A percentile compares a stretch with the other conserved stretches of the same genome.
Conservation (phyloP, 164 flowering plant genomes). For the Umbilicus rupestris region DNA sequence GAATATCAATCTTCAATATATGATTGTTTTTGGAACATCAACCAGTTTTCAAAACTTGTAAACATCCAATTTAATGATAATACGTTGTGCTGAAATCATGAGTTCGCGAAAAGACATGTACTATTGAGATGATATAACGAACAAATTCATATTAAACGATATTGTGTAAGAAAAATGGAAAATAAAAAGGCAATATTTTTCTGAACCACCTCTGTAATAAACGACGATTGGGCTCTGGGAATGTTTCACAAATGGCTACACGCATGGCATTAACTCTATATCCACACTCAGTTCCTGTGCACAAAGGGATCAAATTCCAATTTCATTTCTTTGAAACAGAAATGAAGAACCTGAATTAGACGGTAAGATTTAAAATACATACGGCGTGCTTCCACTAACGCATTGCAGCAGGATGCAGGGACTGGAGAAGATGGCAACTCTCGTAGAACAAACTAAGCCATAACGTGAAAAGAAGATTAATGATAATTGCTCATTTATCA, state of each 20-base stretch:
- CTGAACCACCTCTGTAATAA: slow-evolving; percentile 67
- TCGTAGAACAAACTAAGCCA: slow-evolving; percentile 60
- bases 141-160: background rate
- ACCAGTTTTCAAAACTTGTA: background rate
- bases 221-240: slow-evolving; percentile 94
- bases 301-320: slow-evolving; percentile 7
- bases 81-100: background rate
- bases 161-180: background rate
- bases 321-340: background rate
- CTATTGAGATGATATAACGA: background rate
- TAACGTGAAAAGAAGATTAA: slow-evolving; percentile 9
- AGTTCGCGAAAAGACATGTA: background rate
- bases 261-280: slow-evolving; percentile 65
- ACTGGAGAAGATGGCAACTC: slow-evolving; percentile 97
- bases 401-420: slow-evolving; percentile 94
- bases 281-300: slow-evolving; percentile 60
- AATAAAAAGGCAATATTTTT: background rate
- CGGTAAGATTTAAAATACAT: slow-evolving; percentile 25
- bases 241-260: slow-evolving; percentile 68
- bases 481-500: background rate
- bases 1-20: background rate
- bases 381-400: slow-evolving; percentile 79
- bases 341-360: background rate
- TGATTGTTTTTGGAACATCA: background rate
- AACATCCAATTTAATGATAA: background rate